These are phyloP conservation scores for Euptelea pleiosperma DNA, from an alignment of 164 flowering plant species.

Conservation along the genomic window DNA sequence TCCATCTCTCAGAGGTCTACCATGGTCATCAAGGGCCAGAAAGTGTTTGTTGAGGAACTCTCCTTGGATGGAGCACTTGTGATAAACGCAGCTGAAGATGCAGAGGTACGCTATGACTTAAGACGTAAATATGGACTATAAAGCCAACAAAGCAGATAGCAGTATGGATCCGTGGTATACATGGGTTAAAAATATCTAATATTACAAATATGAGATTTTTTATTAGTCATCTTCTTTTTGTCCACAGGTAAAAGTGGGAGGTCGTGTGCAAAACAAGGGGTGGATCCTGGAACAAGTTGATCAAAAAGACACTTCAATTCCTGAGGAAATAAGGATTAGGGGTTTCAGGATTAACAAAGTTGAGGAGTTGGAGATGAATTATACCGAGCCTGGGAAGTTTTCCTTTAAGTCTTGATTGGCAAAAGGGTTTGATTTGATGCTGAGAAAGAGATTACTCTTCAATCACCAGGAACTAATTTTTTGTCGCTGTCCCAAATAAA, in stretches of 20 bases:
- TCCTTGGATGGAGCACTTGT: conserved; percentile 82
- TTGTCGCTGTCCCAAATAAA: no score
- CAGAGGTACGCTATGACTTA: conserved; percentile 53
- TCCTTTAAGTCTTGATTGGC: conserved; percentile 39
- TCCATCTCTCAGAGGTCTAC: conserved; percentile 74
- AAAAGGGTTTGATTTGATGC: no score
- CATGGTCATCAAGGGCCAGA: conserved; percentile 59
- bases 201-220: no score
- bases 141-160: not conserved
- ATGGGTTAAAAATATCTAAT: no score
- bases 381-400: conserved; percentile 57
- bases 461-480: no score
- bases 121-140: not conserved
- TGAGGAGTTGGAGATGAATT: conserved; percentile 63
- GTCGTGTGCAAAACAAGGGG: conserved; percentile 69
- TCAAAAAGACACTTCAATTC: conserved; percentile 54
- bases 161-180: no score
- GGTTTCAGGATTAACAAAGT: conserved; percentile 75
- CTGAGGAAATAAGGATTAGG: conserved; percentile 75
- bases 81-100: conserved; percentile 53
- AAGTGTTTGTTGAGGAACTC: conserved; percentile 58
- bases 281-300: conserved; percentile 71
- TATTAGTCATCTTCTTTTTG: not conserved
- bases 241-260: conserved; percentile 65
- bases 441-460: no score